phyloP scores from a whole-genome alignment of 1,139 yeast species.

The Kodamaea fungicola region DNA sequence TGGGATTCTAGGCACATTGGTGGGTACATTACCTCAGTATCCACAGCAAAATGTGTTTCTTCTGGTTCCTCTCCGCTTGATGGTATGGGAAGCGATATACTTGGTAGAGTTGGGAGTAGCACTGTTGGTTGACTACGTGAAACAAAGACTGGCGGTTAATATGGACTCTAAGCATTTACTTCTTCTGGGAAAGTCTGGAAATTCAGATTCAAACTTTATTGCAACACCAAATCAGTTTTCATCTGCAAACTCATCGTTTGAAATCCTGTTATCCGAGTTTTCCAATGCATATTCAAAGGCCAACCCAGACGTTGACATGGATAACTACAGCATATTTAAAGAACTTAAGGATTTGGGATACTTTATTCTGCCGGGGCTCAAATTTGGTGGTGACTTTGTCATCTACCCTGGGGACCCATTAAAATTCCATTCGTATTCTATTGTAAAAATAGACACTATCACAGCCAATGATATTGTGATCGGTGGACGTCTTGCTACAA shows the following conservation, averaged over 20 bases:
- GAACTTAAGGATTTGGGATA: conserved; percentile 46
- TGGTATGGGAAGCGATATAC: conserved; percentile 73
- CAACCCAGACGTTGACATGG: conserved; percentile 1
- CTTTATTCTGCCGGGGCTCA: conserved; percentile 74
- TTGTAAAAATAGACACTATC: conserved; percentile 55
- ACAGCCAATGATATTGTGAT: conserved; percentile 60
- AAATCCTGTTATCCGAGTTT: conserved; percentile 1
- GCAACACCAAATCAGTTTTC: conserved; percentile 4
- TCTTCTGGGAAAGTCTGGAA: background rate
- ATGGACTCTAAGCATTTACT: background rate
- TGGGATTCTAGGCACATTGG: conserved; percentile 68
- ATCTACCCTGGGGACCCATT: conserved; percentile 96
- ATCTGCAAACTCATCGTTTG: background rate
- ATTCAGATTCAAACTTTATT: conserved; percentile 6
- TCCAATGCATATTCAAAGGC: conserved; percentile 1
- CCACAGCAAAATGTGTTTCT: conserved; percentile 89
- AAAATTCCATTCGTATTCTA: conserved; percentile 82
- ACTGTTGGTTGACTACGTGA: conserved; percentile 28
- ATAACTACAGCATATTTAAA: conserved; percentile 14
- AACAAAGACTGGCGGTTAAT: conserved; percentile 2
- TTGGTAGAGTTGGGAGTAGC: conserved; percentile 46
- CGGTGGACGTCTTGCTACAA: conserved; percentile 88
- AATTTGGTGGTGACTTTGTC: conserved; percentile 86
- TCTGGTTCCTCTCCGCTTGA: conserved; percentile 75
- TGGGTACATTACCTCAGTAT: conserved; percentile 80